Conservation (phyloP, 2,329 filamentous ascomycete genomes). For the Xenoacremonium recifei region DNA sequence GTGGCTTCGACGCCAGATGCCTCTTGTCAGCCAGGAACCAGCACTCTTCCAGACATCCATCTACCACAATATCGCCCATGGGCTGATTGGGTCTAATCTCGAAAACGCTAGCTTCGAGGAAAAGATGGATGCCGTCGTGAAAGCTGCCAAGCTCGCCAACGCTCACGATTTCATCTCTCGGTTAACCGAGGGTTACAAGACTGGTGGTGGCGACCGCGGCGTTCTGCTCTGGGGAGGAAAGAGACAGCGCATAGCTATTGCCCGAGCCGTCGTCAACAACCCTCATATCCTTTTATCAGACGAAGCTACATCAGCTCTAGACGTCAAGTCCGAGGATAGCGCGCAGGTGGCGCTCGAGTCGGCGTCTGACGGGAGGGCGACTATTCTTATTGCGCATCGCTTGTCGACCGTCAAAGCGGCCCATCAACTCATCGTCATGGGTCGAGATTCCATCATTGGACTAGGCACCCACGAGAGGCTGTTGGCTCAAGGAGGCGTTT, state of each 20-base stretch:
- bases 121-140: not conserved
- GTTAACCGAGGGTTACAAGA: constrained; percentile 11
- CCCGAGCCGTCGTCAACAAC: constrained; percentile 16
- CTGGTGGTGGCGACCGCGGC: constrained; percentile 9
- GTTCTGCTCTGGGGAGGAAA: constrained; percentile 13
- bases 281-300: constrained; percentile 17
- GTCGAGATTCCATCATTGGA: constrained; percentile 53
- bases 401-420: constrained; percentile 60
- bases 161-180: constrained; percentile 14
- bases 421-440: constrained; percentile 58
- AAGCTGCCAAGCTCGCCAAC: constrained; percentile 11
- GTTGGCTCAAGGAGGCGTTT: constrained; percentile 1
- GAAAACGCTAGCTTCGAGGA: not conserved
- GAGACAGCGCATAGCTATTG: constrained; percentile 14
- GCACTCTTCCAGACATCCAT: constrained; percentile 46
- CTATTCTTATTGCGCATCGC: constrained; percentile 58
- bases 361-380: constrained; percentile 53
- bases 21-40: constrained; percentile 47
- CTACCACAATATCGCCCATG: constrained; percentile 32
- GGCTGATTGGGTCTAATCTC: constrained; percentile 35
- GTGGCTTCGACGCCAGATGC: constrained; percentile 47
- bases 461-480: constrained; percentile 58
- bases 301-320: constrained; percentile 15
- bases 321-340: constrained; percentile 27
- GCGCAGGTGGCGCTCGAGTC: constrained; percentile 48